Conservation (phyloP, 805 yeast species). For the Candida silvicultrix region DNA sequence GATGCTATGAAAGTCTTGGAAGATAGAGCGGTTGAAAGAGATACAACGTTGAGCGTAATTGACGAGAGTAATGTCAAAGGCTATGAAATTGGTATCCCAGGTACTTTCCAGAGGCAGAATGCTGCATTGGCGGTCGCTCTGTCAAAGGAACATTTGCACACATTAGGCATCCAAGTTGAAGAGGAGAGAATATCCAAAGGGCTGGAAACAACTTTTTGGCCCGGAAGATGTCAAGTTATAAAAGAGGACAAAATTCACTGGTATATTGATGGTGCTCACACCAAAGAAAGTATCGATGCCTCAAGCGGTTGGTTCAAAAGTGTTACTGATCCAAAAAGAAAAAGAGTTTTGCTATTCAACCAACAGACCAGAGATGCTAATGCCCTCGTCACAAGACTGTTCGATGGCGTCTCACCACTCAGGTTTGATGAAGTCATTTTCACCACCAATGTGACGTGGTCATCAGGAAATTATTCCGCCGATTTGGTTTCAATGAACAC, state of each 20-base stretch:
- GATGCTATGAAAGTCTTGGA: slow-evolving; percentile 50
- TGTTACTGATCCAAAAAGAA: slow-evolving; percentile 27
- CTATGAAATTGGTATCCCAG: slow-evolving; percentile 62
- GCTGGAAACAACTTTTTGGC: slow-evolving; percentile 70
- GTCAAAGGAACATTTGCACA: slow-evolving; percentile 51
- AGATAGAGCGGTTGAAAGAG: slow-evolving; percentile 64
- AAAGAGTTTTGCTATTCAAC: slow-evolving; percentile 66
- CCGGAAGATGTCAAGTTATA: slow-evolving; percentile 89
- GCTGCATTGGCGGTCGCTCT: slow-evolving; percentile 84
- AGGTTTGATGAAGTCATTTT: slow-evolving; percentile 74
- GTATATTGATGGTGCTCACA: slow-evolving; percentile 95
- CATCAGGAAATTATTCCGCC: slow-evolving; percentile 67
- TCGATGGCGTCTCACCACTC: slow-evolving; percentile 34
- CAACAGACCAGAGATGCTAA: slow-evolving; percentile 90
- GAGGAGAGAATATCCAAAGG: slow-evolving; percentile 35
- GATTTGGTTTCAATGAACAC: slow-evolving; percentile 86
- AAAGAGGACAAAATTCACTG: slow-evolving; percentile 49
- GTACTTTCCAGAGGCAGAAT: slow-evolving; percentile 77
- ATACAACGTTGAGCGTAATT: slow-evolving; percentile 46
- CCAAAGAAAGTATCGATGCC: slow-evolving; percentile 78
- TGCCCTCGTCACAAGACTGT: slow-evolving; percentile 50
- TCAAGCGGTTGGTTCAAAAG: slow-evolving; percentile 73
- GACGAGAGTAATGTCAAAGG: slow-evolving; percentile 26
- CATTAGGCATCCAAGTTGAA: slow-evolving; percentile 36
- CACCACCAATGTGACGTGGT: slow-evolving; percentile 90